A percentile compares a stretch with the other conserved stretches of the same genome.
phyloP scores from a whole-genome alignment of 805 yeast species.

The Candida maris region DNA sequence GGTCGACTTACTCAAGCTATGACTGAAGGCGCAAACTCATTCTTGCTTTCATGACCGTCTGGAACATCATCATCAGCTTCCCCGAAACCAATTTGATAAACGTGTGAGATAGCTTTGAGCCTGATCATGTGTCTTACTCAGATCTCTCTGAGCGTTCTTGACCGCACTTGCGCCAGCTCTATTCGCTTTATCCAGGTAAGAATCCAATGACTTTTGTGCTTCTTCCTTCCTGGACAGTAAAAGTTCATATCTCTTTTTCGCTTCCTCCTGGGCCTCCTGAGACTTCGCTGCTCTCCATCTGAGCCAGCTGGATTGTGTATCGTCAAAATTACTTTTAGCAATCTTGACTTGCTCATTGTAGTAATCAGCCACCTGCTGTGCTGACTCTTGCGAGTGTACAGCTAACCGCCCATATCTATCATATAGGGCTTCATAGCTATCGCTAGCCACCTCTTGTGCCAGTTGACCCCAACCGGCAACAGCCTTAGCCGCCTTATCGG shows the following conservation, averaged over 20 bases:
- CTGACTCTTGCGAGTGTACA: constrained; percentile 19
- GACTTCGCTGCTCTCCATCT: constrained; percentile 30
- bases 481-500: constrained; percentile 33
- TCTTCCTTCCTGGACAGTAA: constrained; percentile 19
- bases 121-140: constrained; percentile 16
- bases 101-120: constrained; percentile 23
- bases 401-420: constrained; percentile 21
- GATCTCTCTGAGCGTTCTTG: constrained; percentile 15
- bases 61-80: constrained; percentile 7
- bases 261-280: constrained; percentile 26
- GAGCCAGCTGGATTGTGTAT: constrained; percentile 27
- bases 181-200: constrained; percentile 11
- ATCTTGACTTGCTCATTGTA: constrained; percentile 21
- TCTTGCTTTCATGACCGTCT: constrained; percentile 61
- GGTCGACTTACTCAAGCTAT: constrained; percentile 65
- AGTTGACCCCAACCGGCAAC: constrained; percentile 46
- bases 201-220: constrained; percentile 20
- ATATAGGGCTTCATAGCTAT: constrained; percentile 32
- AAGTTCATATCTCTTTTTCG: constrained; percentile 23
- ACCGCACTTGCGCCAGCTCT: constrained; percentile 13
- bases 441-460: constrained; percentile 41
- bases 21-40: constrained; percentile 85
- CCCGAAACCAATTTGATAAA: constrained; percentile 20
- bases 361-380: constrained; percentile 20
- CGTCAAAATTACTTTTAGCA: constrained; percentile 27